phyloP scores from a whole-genome alignment of 495 filamentous ascomycete genomes.

The Pyrenula massariospora region DNA sequence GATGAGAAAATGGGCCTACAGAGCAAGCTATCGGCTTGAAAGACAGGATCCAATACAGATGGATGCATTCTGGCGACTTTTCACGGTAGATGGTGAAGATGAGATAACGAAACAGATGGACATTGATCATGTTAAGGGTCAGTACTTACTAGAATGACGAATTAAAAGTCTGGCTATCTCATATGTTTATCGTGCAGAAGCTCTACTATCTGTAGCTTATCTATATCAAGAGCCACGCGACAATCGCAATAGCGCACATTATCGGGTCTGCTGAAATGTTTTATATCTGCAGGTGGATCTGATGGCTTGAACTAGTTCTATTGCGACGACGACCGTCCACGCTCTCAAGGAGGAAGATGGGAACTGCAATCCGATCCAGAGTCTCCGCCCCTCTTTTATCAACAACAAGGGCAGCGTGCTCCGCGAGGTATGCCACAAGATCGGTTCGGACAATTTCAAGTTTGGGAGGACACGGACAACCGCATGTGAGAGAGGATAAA shows the following conservation, averaged over 20 bases:
- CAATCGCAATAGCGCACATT: background rate
- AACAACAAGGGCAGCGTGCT: background rate
- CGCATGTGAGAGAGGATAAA: too few species aligned
- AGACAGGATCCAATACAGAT: background rate
- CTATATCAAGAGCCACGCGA: background rate
- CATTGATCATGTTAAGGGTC: background rate
- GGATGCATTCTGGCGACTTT: background rate
- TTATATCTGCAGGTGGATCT: too few species aligned
- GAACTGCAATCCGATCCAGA: background rate
- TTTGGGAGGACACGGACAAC: background rate
- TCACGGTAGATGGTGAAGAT: background rate
- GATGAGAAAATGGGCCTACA: background rate
- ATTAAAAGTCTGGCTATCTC: background rate
- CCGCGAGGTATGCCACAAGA: background rate
- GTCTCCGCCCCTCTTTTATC: background rate
- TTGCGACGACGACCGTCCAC: background rate
- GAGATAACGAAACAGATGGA: background rate
- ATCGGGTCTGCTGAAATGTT: too few species aligned
- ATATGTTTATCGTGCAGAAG: background rate
- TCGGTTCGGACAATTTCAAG: background rate
- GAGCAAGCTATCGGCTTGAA: background rate
- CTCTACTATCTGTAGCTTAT: background rate
- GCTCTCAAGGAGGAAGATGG: background rate
- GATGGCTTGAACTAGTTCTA: too few species aligned
- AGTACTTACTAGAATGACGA: background rate